Conservation (phyloP, 2,329 filamentous ascomycete species). For the Ophiostoma ips region DNA sequence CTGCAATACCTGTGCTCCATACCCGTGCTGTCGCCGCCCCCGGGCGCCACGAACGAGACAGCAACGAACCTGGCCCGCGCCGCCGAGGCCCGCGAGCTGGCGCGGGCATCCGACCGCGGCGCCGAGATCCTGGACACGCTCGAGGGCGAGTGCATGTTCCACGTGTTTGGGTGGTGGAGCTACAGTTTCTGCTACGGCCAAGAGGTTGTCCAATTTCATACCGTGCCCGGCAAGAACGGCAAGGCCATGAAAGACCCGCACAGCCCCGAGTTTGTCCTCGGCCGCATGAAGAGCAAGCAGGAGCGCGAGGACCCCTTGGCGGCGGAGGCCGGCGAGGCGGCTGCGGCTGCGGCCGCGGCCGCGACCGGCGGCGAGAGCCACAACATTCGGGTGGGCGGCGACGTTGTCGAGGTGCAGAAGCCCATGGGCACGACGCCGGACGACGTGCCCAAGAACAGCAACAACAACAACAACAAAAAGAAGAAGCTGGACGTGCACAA, state of each 20-base stretch:
- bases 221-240: constrained; percentile 56
- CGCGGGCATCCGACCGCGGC: constrained; percentile 60
- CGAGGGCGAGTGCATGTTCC: constrained; percentile 68
- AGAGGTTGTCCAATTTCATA: constrained; percentile 83
- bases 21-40: constrained; percentile 48
- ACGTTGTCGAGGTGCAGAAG: constrained; percentile 13
- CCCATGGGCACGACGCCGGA: constrained; percentile 7
- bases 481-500: constrained; percentile 22
- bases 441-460: constrained; percentile 5
- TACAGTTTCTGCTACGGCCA: constrained; percentile 88
- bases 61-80: constrained; percentile 53
- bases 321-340: not conserved
- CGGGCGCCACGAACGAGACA: constrained; percentile 43
- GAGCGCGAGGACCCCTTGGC: not conserved
- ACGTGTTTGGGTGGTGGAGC: constrained; percentile 82
- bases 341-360: not conserved
- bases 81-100: constrained; percentile 68
- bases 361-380: not conserved
- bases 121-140: constrained; percentile 69
- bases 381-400: constrained; percentile 10
- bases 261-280: constrained; percentile 65
- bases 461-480: not conserved
- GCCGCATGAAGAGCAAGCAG: constrained; percentile 32
- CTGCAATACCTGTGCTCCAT: constrained; percentile 75
- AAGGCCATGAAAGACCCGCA: constrained; percentile 65